These are phyloP conservation scores for Hyaloscypha finlandica DNA, from an alignment of 495 filamentous ascomycete genomes.

Conservation along the genomic window DNA sequence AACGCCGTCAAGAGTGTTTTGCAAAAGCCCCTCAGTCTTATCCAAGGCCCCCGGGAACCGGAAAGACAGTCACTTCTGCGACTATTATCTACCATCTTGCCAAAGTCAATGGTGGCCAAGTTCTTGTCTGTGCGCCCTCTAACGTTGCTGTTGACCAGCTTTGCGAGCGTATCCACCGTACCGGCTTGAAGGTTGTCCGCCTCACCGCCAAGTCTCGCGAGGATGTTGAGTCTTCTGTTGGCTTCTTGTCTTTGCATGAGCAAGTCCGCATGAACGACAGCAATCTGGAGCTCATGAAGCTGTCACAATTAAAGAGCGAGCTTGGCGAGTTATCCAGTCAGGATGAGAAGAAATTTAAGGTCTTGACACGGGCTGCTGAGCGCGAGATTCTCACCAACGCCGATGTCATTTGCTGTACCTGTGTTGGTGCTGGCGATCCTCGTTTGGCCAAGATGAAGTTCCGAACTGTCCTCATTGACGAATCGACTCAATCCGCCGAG, in stretches of 20 bases:
- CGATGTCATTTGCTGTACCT: slow-evolving; percentile 99
- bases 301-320: slow-evolving; percentile 88
- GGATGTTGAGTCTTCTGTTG: slow-evolving; percentile 95
- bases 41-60: slow-evolving; percentile 95
- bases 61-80: slow-evolving; percentile 99
- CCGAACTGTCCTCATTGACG: slow-evolving; percentile 95
- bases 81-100: slow-evolving; percentile 98
- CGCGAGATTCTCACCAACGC: slow-evolving; percentile 94
- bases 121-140: slow-evolving; percentile 94
- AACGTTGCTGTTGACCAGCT: slow-evolving; percentile 99
- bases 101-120: slow-evolving; percentile 92
- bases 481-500: slow-evolving; percentile 98
- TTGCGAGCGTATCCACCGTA: slow-evolving; percentile 94
- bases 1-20: slow-evolving; percentile 95
- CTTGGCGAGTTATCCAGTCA: slow-evolving; percentile 91
- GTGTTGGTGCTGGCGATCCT: slow-evolving; percentile 95
- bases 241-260: slow-evolving; percentile 92
- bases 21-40: slow-evolving; percentile 89
- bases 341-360: slow-evolving; percentile 98
- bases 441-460: slow-evolving; percentile 96
- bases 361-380: slow-evolving; percentile 89
- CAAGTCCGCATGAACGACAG: slow-evolving; percentile 97
- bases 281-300: slow-evolving; percentile 88
- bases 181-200: slow-evolving; percentile 94
- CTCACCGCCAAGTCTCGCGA: slow-evolving; percentile 98